Evolutionary conservation across 1,284 basidiomycete species (phyloP).

Genomic region (Xanthoconium separans): DNA sequence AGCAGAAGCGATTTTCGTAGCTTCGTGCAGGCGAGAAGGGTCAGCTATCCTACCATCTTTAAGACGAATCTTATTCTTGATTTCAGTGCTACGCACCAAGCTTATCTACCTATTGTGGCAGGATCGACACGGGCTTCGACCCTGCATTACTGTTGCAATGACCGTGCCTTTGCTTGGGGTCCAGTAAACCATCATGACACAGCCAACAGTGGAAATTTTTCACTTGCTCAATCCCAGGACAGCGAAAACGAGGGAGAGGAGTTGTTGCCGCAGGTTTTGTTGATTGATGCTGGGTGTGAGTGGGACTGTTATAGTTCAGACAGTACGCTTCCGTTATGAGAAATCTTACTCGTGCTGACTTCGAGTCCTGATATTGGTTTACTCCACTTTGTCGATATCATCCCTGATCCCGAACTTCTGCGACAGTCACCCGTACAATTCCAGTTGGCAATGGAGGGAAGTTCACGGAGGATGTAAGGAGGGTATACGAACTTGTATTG

Average conservation of each 20-base stretch:
- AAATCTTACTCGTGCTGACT: background rate
- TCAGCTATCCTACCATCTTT: conserved; percentile 35
- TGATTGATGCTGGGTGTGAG: conserved; percentile 93
- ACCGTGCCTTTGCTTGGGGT: conserved; percentile 77
- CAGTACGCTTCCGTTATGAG: conserved; percentile 41
- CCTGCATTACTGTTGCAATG: conserved; percentile 88
- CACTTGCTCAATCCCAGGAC: conserved; percentile 32
- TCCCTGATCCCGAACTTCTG: background rate
- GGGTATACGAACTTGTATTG: conserved; percentile 82
- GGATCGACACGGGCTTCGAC: conserved; percentile 82
- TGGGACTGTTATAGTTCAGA: conserved; percentile 82
- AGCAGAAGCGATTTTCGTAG: conserved; percentile 89
- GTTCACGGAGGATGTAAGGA: conserved; percentile 76
- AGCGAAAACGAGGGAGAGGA: conserved; percentile 32
- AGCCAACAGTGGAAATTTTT: conserved; percentile 48
- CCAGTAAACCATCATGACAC: conserved; percentile 59
- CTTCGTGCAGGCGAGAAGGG: conserved; percentile 83
- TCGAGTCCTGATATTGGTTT: background rate
- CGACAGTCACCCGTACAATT: conserved; percentile 73
- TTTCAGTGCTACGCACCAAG: conserved; percentile 75
- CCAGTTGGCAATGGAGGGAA: conserved; percentile 87
- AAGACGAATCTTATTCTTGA: conserved; percentile 5
- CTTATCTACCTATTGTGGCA: conserved; percentile 89
- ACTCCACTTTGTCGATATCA: background rate
- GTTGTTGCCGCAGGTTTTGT: conserved; percentile 73